Base-by-base conservation (phyloP, 1,284 basidiomycete genomes). In the Mycosarcoma maydis region DNA sequence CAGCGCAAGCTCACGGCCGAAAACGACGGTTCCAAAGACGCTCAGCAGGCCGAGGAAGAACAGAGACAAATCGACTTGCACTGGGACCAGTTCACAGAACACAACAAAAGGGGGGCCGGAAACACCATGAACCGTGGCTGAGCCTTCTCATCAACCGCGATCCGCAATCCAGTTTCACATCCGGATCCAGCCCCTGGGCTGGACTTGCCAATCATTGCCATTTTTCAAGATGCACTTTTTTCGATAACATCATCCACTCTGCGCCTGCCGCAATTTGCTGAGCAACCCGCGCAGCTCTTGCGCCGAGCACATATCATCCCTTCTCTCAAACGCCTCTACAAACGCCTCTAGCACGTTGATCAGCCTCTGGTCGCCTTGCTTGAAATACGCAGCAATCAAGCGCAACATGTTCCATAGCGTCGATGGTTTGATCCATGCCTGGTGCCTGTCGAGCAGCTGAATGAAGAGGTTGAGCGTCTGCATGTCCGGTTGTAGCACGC, bases 51-150 rank as follows among this genome's bases (percentile, higher is more conserved):
- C 61, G 86, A 83, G 14, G 94, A 96, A 30, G 73, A 75, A 36
- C 72, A 72, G 38, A 52, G 79, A 13, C 48, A 49, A 24, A 72
- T 78, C 42, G 69, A 73, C 34, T 48, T 80, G 13, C 20, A 69
- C 20, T 80, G 78, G 75, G 78, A 80, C 33, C 29, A 6, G 1
- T 80, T 75, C 32, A 58, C 46, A 1, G 78, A 80, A 34, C 17
- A 43, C 11, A 73, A 78, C 52, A 57, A 39, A 22, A 88, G 86
- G 73, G 94, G 94, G 0, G 89, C 89, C 16, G 94, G 94, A 4
- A 97, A 97, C 81, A 94, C 90, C 3, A 94, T 95, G 91, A 97
- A 96, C 82, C 86, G 92, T 53, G 94, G 94, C 17, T 80, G 54
- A 22, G 9, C 4, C 6, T 17, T 24, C 7, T 22, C 20, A 23